These are phyloP conservation scores for Jaminaea rosea DNA, from an alignment of 1,284 basidiomycete genomes.

Conservation along the genomic window DNA sequence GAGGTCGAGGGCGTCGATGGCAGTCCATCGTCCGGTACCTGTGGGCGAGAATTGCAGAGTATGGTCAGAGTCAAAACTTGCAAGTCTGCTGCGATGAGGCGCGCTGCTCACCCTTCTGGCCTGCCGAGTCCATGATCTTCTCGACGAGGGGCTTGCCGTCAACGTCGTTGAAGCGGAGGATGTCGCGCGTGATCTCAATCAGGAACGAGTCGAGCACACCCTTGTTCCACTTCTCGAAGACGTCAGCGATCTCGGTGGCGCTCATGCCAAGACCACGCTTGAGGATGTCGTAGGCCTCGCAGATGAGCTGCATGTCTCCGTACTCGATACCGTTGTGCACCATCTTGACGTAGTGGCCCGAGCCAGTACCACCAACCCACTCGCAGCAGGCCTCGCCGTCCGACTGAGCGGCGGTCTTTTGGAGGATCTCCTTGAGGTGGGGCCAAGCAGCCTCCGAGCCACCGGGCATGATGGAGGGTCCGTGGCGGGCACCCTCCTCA, in stretches of 20 bases:
- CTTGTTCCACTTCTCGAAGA: constrained; percentile 71
- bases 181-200: constrained; percentile 65
- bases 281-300: constrained; percentile 75
- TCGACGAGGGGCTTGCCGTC: constrained; percentile 81
- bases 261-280: constrained; percentile 82
- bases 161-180: constrained; percentile 64
- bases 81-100: no score
- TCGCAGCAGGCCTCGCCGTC: constrained; percentile 96
- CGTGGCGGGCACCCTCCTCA: constrained; percentile 95
- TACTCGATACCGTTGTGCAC: constrained; percentile 89
- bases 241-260: constrained; percentile 42
- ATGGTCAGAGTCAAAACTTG: no score
- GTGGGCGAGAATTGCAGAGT: no score
- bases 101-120: no score
- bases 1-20: constrained; percentile 91
- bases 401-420: constrained; percentile 90
- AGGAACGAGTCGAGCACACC: constrained; percentile 99
- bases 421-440: constrained; percentile 95
- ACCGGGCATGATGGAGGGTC: constrained; percentile 98
- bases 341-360: constrained; percentile 97
- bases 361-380: constrained; percentile 94
- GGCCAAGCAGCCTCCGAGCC: constrained; percentile 91
- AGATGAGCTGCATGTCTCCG: constrained; percentile 99
- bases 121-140: constrained; percentile 78
- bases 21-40: constrained; percentile 99